phyloP scores from a whole-genome alignment of 805 yeast species.

The Schwanniomyces pseudopolymorphus region DNA sequence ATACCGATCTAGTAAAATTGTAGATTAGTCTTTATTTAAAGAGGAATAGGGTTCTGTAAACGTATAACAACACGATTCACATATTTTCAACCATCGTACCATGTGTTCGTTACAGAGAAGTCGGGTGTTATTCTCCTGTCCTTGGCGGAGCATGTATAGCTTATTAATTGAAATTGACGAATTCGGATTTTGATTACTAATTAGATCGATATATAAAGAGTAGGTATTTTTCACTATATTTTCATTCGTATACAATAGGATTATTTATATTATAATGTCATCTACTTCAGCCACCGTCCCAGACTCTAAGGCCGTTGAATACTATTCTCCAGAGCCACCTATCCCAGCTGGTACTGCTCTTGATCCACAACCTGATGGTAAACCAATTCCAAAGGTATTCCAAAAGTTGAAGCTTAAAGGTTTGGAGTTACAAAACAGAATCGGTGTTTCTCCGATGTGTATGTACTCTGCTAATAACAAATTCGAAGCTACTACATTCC shows the following conservation, averaged over 20 bases:
- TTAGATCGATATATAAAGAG: neutral
- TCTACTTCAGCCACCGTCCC: neutral
- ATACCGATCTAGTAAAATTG: too few relatives aligned
- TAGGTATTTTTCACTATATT: neutral
- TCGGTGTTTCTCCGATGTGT: slow-evolving; percentile 60
- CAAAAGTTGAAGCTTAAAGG: slow-evolving; percentile 42
- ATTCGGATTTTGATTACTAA: neutral
- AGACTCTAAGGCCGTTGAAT: slow-evolving; percentile 13
- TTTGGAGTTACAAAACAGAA: slow-evolving; percentile 46
- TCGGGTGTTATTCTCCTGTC: too few relatives aligned
- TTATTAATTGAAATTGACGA: neutral
- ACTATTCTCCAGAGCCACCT: slow-evolving; percentile 31
- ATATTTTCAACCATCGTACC: too few relatives aligned
- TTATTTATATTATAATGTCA: neutral
- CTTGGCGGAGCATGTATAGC: too few relatives aligned
- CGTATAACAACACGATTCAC: too few relatives aligned
- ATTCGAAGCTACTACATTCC: slow-evolving; percentile 46
- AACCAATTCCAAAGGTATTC: slow-evolving; percentile 38
- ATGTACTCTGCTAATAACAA: slow-evolving; percentile 44
- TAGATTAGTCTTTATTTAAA: too few relatives aligned
- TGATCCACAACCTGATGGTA: slow-evolving; percentile 11
- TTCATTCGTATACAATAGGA: neutral
- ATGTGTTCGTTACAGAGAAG: too few relatives aligned
- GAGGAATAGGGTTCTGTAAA: too few relatives aligned
- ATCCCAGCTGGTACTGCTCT: slow-evolving; percentile 32